Conservation (phyloP, 306 rosid genomes). For the Quercus aquifolioides region DNA sequence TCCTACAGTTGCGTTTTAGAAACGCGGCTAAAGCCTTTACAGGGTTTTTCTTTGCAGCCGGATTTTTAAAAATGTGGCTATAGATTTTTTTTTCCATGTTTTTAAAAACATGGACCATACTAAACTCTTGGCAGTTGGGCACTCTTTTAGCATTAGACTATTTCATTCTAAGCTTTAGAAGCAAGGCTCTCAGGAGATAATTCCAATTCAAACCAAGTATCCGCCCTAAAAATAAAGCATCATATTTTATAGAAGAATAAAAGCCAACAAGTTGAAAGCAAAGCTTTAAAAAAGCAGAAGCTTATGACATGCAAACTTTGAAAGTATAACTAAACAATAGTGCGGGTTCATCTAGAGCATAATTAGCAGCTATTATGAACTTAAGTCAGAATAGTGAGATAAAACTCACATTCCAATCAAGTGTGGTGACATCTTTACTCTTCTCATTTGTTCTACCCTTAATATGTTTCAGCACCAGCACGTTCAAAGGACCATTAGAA, state of each 20-base stretch:
- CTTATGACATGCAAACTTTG: neutral
- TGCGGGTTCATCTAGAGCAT: constrained; percentile 1
- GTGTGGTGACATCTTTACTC: constrained; percentile 85
- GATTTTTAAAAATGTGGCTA: too few relatives aligned
- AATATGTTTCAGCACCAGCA: constrained; percentile 82
- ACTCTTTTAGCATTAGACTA: neutral
- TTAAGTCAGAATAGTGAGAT: constrained; percentile 17
- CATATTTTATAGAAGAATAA: neutral
- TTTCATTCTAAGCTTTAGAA: neutral
- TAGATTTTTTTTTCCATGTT: too few relatives aligned
- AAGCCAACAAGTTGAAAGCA: neutral
- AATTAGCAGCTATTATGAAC: constrained; percentile 3
- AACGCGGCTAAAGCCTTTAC: too few relatives aligned
- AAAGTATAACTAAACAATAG: neutral
- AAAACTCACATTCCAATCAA: constrained; percentile 94
- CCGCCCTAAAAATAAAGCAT: neutral
- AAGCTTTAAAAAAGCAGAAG: neutral
- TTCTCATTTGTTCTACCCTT: constrained; percentile 76
- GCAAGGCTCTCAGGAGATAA: neutral
- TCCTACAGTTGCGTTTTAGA: too few relatives aligned
- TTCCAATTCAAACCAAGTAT: neutral
- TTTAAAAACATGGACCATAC: neutral
- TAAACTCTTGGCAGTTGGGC: neutral
- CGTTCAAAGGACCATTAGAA: constrained; percentile 41
- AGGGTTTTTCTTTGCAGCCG: too few relatives aligned